Base-by-base conservation (phyloP, 1,284 basidiomycete genomes). In the Coriolopsis trogii region DNA sequence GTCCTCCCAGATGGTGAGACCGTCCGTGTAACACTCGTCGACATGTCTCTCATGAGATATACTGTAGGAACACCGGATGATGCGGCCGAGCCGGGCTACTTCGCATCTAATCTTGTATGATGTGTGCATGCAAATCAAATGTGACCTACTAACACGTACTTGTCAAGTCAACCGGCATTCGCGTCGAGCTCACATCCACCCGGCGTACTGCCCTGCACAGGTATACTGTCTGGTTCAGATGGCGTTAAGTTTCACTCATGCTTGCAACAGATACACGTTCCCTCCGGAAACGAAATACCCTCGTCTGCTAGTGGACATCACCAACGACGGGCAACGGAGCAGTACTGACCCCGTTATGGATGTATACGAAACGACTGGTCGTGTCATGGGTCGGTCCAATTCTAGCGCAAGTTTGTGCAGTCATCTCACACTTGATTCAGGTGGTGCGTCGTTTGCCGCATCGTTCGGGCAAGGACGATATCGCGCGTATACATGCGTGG, bases 21-120 rank as follows among this genome's bases (percentile, higher is more conserved):
- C 8, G 4, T 20, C 18, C 20, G 6, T 6, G 33, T 16, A 38
- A 33, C 21, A 6, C 4, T 23, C 10, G 9, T 39, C 18, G 34
- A 25, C 28, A 83, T 81, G 80, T n/a, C 69, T n/a, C n/a, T n/a
- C n/a, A n/a, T n/a, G n/a, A n/a, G n/a, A n/a, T n/a, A n/a, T n/a
- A n/a, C n/a, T n/a, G n/a, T n/a, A 82, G 81, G 80, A 9, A 70
- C 71, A 16, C 77, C 81, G 1, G 82, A 84, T 53, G 82, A 84
- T 58, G 73, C 71, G 43, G 81, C 81, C 6, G 78, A 79, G 13
- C 84, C 83, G 0, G 84, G 84, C 36, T 85, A 84, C 62, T 85
- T 85, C 62, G 73, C 81, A 0, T 77, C 79, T 0, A 84, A 83
- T 58, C 56, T 68, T 84, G 21, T 79, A 80, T 24, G 56, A 12